Base-by-base conservation (phyloP, 305 asterid species). In the Lippia alba region DNA sequence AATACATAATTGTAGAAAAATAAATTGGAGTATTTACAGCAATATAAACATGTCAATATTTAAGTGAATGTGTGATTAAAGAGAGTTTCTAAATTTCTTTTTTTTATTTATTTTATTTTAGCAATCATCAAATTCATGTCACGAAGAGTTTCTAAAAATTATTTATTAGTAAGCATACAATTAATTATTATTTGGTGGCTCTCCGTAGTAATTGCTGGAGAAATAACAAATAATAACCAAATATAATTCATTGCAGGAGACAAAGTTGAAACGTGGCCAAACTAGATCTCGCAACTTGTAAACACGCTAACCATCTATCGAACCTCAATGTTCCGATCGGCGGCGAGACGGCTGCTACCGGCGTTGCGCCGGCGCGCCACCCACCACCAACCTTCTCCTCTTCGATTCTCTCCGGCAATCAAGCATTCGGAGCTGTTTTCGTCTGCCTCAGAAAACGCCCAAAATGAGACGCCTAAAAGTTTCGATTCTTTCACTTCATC, bases 281-380 rank as follows among this genome's bases (percentile, higher is more conserved):
- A 71, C 77, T 33, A 46, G 69, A 11, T 61, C 61, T 2, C 59
- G 11, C 36, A 0, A 55, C 60, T 51, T 16, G 18, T 15, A 5
- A 56, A 51, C 41, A 19, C 15, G 58, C 68, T 65, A 56, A 45
- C 30, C 56, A 17, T 41, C 8, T 16, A 20, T 44, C 33, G 15
- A 4, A 66, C n/a, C 65, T 56, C 62, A 0, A 86, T 91, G 97
- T 80, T 78, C 64, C 78, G 91, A 82, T 81, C 82, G 83, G 94
- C 85, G 78, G 87, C 82, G 68, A 84, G 71, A 74, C 81, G 87
- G 77, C 57, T 86, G 40, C 66, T 82, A 0, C 93, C 89, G 86
- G 84, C 81, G 71, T 45, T 86, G 19, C 63, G 73, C 74, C 83
- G 70, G 12, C 81, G 85, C 15, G 30, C 75, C 44, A 34, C 75